Evolutionary conservation across 371 early-diverging fungal species (phyloP).

Genomic region (Actinomortierella ambigua): DNA sequence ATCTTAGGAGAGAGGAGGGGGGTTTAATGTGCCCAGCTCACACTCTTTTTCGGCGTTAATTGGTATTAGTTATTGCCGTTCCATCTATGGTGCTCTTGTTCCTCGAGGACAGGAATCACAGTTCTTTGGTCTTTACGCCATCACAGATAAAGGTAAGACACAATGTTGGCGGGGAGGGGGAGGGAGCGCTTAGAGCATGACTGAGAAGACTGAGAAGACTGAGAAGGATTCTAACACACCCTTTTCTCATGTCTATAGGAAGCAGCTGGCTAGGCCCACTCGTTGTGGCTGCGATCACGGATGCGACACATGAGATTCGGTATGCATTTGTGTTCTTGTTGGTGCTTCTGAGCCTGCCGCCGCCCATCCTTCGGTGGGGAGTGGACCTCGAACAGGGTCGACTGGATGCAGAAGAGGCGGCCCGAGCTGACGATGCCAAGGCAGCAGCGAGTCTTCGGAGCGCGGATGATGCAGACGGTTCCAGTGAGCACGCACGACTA

Average conservation of each 20-base stretch:
- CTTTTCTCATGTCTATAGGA: too few relatives aligned
- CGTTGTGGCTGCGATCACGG: constrained; percentile 35
- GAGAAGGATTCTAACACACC: too few relatives aligned
- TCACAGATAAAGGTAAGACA: constrained; percentile 32
- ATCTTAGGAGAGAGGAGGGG: too few relatives aligned
- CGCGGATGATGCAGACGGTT: too few relatives aligned
- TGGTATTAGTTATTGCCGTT: constrained; percentile 28
- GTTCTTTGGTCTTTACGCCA: constrained; percentile 42
- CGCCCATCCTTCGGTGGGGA: constrained; percentile 39
- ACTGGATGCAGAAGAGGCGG: constrained; percentile 33
- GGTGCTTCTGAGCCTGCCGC: constrained; percentile 30
- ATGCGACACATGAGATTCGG: constrained; percentile 42
- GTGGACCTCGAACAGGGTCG: constrained; percentile 38
- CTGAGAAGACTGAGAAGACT: too few relatives aligned
- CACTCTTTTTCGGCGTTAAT: neutral
- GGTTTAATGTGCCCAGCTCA: neutral
- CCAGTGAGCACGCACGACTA: constrained; percentile 20
- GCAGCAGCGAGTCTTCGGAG: too few relatives aligned
- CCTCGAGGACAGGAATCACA: constrained; percentile 41
- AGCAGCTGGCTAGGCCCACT: constrained; percentile 46
- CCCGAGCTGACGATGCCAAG: constrained; percentile 7
- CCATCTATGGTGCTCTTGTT: constrained; percentile 34
- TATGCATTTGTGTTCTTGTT: constrained; percentile 38
- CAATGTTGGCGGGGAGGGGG: too few relatives aligned
- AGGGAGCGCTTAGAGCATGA: too few relatives aligned